These are phyloP conservation scores for Globisporangium spiculum DNA, from an alignment of 352 stramenopile genomes.

Conservation along the genomic window DNA sequence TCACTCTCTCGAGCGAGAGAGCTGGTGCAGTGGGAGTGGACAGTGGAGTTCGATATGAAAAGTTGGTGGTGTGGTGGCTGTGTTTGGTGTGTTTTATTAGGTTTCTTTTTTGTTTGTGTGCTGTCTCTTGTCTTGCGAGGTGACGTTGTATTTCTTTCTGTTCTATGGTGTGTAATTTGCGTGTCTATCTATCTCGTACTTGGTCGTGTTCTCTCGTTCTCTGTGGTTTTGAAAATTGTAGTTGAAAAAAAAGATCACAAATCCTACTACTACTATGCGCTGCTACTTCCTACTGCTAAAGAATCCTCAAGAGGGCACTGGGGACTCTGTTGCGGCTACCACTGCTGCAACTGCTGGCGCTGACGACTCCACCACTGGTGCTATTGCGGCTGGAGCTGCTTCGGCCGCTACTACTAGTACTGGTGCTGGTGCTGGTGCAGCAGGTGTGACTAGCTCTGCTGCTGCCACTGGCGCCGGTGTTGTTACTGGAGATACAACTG, in stretches of 20 bases:
- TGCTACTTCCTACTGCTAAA: neutral
- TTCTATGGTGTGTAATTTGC: neutral
- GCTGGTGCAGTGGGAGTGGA: no score
- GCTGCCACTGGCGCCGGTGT: neutral
- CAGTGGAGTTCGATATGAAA: no score
- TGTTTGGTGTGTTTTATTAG: no score
- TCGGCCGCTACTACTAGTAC: neutral
- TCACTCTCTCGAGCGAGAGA: no score
- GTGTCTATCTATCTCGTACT: neutral
- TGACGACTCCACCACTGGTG: neutral
- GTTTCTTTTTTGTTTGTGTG: no score
- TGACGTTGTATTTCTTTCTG: no score
- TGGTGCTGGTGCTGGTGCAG: neutral
- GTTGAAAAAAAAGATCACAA: neutral
- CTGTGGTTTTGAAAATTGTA: neutral
- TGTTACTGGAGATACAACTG: neutral
- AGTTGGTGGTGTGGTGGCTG: no score
- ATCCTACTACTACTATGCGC: constrained; percentile 2
- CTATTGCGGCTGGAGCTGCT: neutral
- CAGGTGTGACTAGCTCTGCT: neutral
- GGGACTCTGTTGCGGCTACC: neutral
- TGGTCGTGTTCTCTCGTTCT: neutral
- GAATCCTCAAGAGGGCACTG: neutral
- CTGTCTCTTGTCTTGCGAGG: no score
- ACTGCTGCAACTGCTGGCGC: neutral